Percentiles rank a stretch among this genome's conserved stretches.
Evolutionary conservation across 768 basidiomycete species (phyloP).

Genomic region (Russula ochroleuca): DNA sequence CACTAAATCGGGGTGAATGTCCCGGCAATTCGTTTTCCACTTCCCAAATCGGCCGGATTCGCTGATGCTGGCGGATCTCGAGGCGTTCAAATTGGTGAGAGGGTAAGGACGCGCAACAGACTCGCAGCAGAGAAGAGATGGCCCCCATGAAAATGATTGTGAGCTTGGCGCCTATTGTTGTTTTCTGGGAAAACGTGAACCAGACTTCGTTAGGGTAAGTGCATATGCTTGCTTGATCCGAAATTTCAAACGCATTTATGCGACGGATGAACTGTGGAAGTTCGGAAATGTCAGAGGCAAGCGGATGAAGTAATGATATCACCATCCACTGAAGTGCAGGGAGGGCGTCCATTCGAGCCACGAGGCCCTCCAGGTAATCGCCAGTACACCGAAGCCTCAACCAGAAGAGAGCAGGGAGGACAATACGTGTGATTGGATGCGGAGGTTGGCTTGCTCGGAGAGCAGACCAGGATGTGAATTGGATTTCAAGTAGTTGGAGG

Average conservation of each 20-base stretch:
- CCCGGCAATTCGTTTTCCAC: too few relatives aligned
- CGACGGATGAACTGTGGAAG: background rate
- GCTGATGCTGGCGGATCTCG: background rate
- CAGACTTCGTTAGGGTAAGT: background rate
- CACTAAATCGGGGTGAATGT: background rate
- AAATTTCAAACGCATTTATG: background rate
- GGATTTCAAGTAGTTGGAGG: background rate
- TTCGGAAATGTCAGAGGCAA: background rate
- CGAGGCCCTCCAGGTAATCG: background rate
- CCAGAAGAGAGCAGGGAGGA: background rate
- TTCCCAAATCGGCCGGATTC: too few relatives aligned
- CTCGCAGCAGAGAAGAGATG: too few relatives aligned
- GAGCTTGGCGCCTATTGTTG: background rate
- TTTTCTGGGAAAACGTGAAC: background rate
- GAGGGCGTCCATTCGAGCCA: background rate
- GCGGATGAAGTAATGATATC: background rate
- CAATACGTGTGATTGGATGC: background rate
- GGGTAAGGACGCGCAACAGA: background rate
- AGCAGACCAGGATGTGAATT: background rate
- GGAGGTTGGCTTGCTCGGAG: background rate
- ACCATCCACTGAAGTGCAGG: background rate
- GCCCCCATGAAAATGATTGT: background rate
- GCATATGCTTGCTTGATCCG: background rate
- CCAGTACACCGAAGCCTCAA: background rate
- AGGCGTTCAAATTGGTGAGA: background rate